A percentile compares a stretch with the other conserved stretches of the same genome.
Conservation (phyloP, 2,329 filamentous ascomycete genomes). For the Fusarium sp. region DNA sequence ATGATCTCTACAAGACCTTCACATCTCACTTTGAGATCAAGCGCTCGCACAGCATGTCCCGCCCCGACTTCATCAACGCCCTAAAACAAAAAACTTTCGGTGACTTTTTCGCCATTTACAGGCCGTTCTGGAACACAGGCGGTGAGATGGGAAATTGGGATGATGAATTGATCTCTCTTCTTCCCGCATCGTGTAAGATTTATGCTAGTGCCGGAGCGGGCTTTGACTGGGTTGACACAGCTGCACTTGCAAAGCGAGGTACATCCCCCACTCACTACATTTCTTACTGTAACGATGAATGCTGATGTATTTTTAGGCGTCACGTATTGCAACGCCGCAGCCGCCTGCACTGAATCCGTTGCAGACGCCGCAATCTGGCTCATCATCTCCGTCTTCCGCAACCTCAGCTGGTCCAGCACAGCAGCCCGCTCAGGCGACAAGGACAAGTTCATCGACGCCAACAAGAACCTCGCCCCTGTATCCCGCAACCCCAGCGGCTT, state of each 20-base stretch:
- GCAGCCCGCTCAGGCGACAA: slow-evolving; percentile 39
- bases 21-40: slow-evolving; percentile 38
- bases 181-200: slow-evolving; percentile 38
- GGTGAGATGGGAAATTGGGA: slow-evolving; percentile 44
- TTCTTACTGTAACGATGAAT: too few relatives aligned
- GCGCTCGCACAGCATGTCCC: slow-evolving; percentile 41
- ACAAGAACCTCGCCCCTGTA: slow-evolving; percentile 37
- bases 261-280: not conserved
- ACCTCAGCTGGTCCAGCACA: slow-evolving; percentile 40
- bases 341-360: slow-evolving; percentile 41
- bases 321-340: slow-evolving; percentile 42
- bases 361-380: slow-evolving; percentile 42
- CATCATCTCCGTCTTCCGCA: slow-evolving; percentile 42
- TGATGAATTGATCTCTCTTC: slow-evolving; percentile 35
- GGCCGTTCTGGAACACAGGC: slow-evolving; percentile 42
- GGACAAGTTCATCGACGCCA: slow-evolving; percentile 40
- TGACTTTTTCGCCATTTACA: slow-evolving; percentile 40
- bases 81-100: slow-evolving; percentile 38
- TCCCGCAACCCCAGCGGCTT: slow-evolving; percentile 39
- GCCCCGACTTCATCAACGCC: slow-evolving; percentile 38
- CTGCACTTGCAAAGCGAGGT: slow-evolving; percentile 35
- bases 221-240: slow-evolving; percentile 43
- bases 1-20: slow-evolving; percentile 38
- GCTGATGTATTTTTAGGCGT: slow-evolving; percentile 13
- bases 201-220: slow-evolving; percentile 41